These are phyloP conservation scores for Fusarium sp. DNA, from an alignment of 2,329 filamentous ascomycete genomes.

Conservation along the genomic window DNA sequence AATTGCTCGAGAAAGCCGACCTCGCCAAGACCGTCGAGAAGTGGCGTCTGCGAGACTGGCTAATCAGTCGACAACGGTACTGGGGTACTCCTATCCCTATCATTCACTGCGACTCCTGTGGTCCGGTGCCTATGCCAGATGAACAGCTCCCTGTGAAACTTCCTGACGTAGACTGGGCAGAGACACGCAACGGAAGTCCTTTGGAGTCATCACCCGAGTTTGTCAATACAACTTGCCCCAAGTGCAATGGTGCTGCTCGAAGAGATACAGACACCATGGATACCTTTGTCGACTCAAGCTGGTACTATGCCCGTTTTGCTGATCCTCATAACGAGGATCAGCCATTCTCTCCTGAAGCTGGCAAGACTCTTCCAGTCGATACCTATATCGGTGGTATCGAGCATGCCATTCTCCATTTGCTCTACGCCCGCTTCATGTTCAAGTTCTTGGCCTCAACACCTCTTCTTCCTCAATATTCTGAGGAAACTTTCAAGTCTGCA, in stretches of 20 bases:
- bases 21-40: conserved; percentile 76
- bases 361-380: conserved; percentile 80
- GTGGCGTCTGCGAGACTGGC: conserved; percentile 90
- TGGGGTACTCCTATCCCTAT: conserved; percentile 95
- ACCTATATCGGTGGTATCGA: conserved; percentile 92
- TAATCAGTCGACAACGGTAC: conserved; percentile 92
- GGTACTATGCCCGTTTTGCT: conserved; percentile 89
- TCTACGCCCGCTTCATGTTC: conserved; percentile 92
- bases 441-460: conserved; percentile 80
- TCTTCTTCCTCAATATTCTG: conserved; percentile 60
- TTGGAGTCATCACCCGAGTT: conserved; percentile 80
- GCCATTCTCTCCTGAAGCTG: conserved; percentile 74
- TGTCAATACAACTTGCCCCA: conserved; percentile 82
- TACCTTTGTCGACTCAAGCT: conserved; percentile 95
- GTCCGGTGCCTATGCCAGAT: conserved; percentile 82
- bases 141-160: conserved; percentile 83
- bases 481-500: conserved; percentile 56
- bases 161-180: conserved; percentile 78
- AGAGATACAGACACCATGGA: conserved; percentile 97
- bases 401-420: conserved; percentile 89
- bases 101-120: conserved; percentile 83
- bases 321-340: conserved; percentile 75
- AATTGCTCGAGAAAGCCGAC: conserved; percentile 66
- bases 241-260: conserved; percentile 78
- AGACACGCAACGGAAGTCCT: conserved; percentile 81